These are phyloP conservation scores for Trichosporon sp. DNA, from an alignment of 1,284 basidiomycete genomes.

Conservation along the genomic window DNA sequence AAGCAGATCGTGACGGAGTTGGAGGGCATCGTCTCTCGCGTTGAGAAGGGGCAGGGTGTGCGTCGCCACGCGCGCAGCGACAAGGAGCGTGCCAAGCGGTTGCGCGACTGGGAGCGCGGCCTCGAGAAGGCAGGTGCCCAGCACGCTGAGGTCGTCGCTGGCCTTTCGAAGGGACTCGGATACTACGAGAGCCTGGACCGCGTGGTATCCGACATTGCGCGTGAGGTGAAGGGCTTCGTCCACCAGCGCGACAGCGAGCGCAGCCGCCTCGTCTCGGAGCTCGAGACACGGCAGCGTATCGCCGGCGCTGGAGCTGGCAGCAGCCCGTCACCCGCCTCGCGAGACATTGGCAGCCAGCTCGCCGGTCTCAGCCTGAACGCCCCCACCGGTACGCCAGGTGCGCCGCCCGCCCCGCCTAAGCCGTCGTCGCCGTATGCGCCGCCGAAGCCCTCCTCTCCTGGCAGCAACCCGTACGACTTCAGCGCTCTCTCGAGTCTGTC, in stretches of 20 bases:
- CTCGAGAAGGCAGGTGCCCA: conserved; percentile 75
- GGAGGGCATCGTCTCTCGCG: conserved; percentile 68
- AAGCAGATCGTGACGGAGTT: conserved; percentile 72
- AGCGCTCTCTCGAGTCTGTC: conserved; percentile 38
- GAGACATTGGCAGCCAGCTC: conserved; percentile 43
- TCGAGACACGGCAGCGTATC: conserved; percentile 63
- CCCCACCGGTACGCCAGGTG: conserved; percentile 33
- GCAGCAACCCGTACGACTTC: conserved; percentile 50
- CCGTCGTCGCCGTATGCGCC: conserved; percentile 31
- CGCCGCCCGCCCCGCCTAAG: conserved; percentile 31
- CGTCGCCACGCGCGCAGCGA: conserved; percentile 78
- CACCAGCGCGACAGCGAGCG: conserved; percentile 70
- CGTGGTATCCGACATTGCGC: conserved; percentile 65
- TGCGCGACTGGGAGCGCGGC: conserved; percentile 71
- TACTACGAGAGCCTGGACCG: conserved; percentile 85
- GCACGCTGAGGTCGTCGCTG: conserved; percentile 83
- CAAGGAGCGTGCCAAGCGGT: conserved; percentile 65
- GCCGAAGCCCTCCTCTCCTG: conserved; percentile 24
- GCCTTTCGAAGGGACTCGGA: conserved; percentile 79
- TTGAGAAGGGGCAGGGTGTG: conserved; percentile 70
- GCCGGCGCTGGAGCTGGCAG: conserved; percentile 24
- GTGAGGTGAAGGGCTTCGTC: conserved; percentile 68
- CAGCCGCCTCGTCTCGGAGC: conserved; percentile 67
- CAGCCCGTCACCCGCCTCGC: conserved; percentile 38
- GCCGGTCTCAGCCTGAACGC: conserved; percentile 36